Evolutionary conservation across 2,329 filamentous ascomycete species (phyloP), one percentile per base, ranked within the genome.

Genomic region (Saccharata proteae): DNA sequence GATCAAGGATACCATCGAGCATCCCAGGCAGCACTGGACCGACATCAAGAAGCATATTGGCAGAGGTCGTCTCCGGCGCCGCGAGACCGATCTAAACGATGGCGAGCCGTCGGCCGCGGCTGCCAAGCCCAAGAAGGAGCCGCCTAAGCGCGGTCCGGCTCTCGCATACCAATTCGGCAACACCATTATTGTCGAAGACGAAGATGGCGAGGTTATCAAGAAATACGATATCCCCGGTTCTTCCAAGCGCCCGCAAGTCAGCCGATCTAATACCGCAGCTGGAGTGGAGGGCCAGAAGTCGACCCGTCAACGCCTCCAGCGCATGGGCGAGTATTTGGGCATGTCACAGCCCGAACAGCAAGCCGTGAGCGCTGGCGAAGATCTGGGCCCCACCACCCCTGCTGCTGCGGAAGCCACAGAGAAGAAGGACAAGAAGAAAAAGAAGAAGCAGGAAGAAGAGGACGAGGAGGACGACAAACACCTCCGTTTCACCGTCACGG

Each of bases 131-230:
- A 56, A 55, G 26, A 52, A 55, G 34, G 40, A 50, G 4, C 46
- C 52, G 25, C 48, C 51, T 22, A 59, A 65, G 21, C 65, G 71
- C 41, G 79, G 80, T 34, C 80, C 81, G 9, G 83, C 83, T n/a
- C 65, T 78, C 28, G 82, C 82, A 4, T 92, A 86, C 49, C 81
- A 86, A 42, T 88, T 84, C 47, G 83, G 83, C 40, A 86, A 83
- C 49, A 86, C 82, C 61, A 83, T 92, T 41, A 88, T 92, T 49
- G 80, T 92, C 11, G 82, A 92, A 57, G 81, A 92, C 39, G 79
- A 81, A 52, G 77, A 86, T 43, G 82, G 82, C 25, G 83, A 92
- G 51, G 83, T 92, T 18, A 71, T 92, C 50, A 86, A 86, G 60
- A 77, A 81, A 35, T 86, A 85, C 48, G 77, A 86, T 40, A 68